Evolutionary conservation across 176 grass and related monocot species (phyloP).

Genomic region (Thalia dealbata): DNA sequence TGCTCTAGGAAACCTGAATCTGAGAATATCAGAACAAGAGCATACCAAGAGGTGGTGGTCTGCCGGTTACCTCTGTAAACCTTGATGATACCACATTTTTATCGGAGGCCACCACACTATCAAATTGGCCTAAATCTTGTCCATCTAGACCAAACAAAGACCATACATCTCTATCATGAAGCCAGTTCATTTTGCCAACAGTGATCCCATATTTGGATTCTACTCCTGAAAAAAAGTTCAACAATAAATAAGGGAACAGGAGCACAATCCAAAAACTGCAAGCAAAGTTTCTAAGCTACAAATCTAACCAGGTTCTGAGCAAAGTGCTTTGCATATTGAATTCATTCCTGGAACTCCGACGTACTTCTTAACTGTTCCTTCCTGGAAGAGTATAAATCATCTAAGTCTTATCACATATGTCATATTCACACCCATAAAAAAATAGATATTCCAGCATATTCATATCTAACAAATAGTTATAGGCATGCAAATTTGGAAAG

Average conservation of each 20-base stretch:
- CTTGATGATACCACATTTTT: constrained; percentile 54
- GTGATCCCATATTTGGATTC: constrained; percentile 70
- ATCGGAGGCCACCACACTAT: constrained; percentile 68
- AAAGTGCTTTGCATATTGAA: constrained; percentile 84
- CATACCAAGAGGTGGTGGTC: constrained; percentile 69
- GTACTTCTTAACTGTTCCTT: constrained; percentile 52
- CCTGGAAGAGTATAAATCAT: constrained; percentile 26
- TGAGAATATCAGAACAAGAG: constrained; percentile 8
- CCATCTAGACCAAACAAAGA: constrained; percentile 66
- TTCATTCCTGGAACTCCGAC: constrained; percentile 84
- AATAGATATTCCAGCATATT: neutral
- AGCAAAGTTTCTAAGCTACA: constrained; percentile 2
- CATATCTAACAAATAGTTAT: neutral
- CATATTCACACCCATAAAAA: no score
- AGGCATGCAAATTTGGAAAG: neutral
- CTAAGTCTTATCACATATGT: neutral
- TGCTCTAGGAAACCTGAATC: neutral
- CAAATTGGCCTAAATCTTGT: constrained; percentile 64
- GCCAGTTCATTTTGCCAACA: constrained; percentile 74
- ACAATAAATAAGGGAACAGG: constrained; percentile 6
- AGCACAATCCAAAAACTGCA: neutral
- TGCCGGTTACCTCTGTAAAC: constrained; percentile 61
- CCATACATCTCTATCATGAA: constrained; percentile 58
- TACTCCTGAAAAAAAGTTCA: constrained; percentile 42
- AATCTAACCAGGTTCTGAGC: constrained; percentile 52